A percentile compares a stretch with the other conserved stretches of the same genome.
Conservation (phyloP, 1,139 yeast genomes). For the Debaryomyces singareniensis region DNA sequence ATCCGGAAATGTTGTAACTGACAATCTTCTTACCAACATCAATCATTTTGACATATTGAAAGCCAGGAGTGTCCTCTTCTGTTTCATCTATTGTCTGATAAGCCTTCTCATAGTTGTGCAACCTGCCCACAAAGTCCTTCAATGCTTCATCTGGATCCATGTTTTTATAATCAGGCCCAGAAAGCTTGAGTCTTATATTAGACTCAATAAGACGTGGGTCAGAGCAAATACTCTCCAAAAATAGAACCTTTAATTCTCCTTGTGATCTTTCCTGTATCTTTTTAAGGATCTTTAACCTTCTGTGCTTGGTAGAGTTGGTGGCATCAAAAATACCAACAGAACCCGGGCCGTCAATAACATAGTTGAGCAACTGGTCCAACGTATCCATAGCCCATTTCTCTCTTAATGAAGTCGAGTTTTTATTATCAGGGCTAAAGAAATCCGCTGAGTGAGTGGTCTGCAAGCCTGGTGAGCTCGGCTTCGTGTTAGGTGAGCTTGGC, state of each 20-base stretch:
- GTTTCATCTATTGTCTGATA: constrained; percentile 84
- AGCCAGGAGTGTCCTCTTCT: constrained; percentile 53
- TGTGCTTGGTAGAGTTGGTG: constrained; percentile 75
- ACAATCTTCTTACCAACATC: constrained; percentile 94
- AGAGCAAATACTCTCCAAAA: constrained; percentile 82
- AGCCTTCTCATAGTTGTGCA: constrained; percentile 79
- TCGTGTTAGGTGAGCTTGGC: constrained; percentile 1
- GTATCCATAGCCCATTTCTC: constrained; percentile 98
- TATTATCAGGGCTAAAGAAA: constrained; percentile 80
- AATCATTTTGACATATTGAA: constrained; percentile 91
- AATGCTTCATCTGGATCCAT: constrained; percentile 82
- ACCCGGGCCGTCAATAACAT: constrained; percentile 73
- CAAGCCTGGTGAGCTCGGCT: constrained; percentile 1
- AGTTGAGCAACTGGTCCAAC: constrained; percentile 74
- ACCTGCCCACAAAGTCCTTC: constrained; percentile 74
- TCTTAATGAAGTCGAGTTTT: constrained; percentile 56
- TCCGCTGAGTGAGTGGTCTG: constrained; percentile 57
- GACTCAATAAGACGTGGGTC: constrained; percentile 72
- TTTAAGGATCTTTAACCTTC: constrained; percentile 64
- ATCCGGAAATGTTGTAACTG: constrained; percentile 87
- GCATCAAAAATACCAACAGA: constrained; percentile 96
- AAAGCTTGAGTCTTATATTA: constrained; percentile 75
- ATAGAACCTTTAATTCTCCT: constrained; percentile 75
- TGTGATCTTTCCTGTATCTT: constrained; percentile 65
- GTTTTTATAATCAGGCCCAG: constrained; percentile 88